Evolutionary conservation across 1,284 basidiomycete genomes (phyloP).

Genomic region (Caloboletus inedulis): DNA sequence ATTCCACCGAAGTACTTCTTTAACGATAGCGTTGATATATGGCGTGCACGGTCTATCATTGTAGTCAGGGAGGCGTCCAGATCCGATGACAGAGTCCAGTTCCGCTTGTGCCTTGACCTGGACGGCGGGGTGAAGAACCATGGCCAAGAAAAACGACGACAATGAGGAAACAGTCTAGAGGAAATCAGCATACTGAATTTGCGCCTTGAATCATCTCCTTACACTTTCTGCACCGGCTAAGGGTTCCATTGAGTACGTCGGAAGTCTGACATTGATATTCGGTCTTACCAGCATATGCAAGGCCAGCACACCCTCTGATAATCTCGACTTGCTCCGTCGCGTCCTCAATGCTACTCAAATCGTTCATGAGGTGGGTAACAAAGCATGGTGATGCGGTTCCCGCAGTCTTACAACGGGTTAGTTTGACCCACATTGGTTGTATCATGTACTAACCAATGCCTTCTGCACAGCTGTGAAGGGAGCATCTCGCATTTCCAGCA

Average conservation of each 20-base stretch:
- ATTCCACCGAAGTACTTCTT: constrained; percentile 52
- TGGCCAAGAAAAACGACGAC: constrained; percentile 47
- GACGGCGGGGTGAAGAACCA: constrained; percentile 46
- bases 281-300: constrained; percentile 33
- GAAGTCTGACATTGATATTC: not conserved
- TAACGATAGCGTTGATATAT: constrained; percentile 45
- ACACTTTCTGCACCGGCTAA: constrained; percentile 34
- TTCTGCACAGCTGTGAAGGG: constrained; percentile 29
- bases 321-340: constrained; percentile 23
- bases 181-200: constrained; percentile 11
- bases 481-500: constrained; percentile 32
- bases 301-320: constrained; percentile 32
- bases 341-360: constrained; percentile 13
- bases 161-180: constrained; percentile 43
- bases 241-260: constrained; percentile 8
- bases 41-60: constrained; percentile 42
- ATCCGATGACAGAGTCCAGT: constrained; percentile 41
- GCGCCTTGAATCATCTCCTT: not conserved
- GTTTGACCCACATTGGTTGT: not conserved
- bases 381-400: constrained; percentile 34
- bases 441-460: constrained; percentile 21
- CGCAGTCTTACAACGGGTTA: constrained; percentile 18
- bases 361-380: constrained; percentile 28
- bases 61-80: constrained; percentile 44
- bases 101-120: constrained; percentile 46